Evolutionary conservation across 1,284 basidiomycete genomes (phyloP), one percentile per base, ranked within the genome.

Genomic region (Calocybe gambosa): DNA sequence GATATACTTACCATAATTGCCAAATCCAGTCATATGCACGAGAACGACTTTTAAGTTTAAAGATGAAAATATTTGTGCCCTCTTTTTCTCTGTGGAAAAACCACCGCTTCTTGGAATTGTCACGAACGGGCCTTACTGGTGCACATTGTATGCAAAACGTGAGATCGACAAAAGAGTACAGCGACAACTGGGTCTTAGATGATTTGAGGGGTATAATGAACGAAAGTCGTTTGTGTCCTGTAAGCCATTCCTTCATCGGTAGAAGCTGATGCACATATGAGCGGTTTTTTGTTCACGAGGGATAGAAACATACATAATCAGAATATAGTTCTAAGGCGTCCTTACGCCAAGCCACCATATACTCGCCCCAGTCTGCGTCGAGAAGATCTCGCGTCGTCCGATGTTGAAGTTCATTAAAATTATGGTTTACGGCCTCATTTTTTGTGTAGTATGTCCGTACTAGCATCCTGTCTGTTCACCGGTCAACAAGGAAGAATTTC

Each of bases 21-120:
- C 89, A 93, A 38, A 80, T 68, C 91, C 90, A 93, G 61, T 93
- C 90, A 21, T 75, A 70, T 1, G 84, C 83, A 42, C 86, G 70
- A 10, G 83, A 79, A 10, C 85, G 77, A 49, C 76, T 80, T 65
- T 82, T 87, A 23, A 67, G 61, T 57, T 91, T 89, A 63, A 90
- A 88, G 18, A 93, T 69, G 55, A 89, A 89, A 10, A 92, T 76
- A 52, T 85, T 82, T 0, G 80, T 84, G n/a, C 88, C 88, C 49
- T 76, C 72, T 42, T 71, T 76, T 1, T 60, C 58, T 12, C 68
- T 63, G 50, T 71, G 71, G 43, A 83, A 72, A 19, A 73, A 60
- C 45, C 65, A 62, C 4, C 67, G 70, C 10, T 68, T 62, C 42
- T 67, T 74, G 1, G 70, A 60, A 31, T 66, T 61, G 28, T 67